Percentiles rank a stretch among this genome's conserved stretches.
Evolutionary conservation across 2,329 filamentous ascomycete species (phyloP).

Genomic region (Hypoxylon sp.): DNA sequence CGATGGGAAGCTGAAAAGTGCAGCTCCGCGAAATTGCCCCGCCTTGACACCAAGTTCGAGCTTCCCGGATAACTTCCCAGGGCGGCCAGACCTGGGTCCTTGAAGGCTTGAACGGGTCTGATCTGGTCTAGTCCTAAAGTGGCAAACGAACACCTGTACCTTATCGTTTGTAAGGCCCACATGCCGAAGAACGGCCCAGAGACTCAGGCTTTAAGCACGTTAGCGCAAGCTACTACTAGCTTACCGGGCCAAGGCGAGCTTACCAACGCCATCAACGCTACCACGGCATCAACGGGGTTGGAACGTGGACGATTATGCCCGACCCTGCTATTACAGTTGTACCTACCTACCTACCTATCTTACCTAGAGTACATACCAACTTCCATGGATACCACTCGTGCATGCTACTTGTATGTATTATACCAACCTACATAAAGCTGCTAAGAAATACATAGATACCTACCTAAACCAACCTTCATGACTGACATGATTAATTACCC

Average conservation of each 20-base stretch:
- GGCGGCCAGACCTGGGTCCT: conserved; percentile 30
- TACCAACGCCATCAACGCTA: background rate
- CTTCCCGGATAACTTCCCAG: conserved; percentile 19
- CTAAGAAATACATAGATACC: too few species aligned
- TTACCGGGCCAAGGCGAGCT: conserved; percentile 1
- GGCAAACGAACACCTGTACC: conserved; percentile 30
- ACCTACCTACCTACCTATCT: too few species aligned
- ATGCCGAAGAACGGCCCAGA: conserved; percentile 29
- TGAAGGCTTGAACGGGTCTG: conserved; percentile 1
- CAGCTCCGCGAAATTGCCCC: conserved; percentile 32
- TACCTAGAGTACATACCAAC: too few species aligned
- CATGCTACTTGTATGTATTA: too few species aligned
- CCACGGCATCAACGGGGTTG: too few species aligned
- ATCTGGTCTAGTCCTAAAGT: conserved; percentile 22
- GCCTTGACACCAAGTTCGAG: conserved; percentile 11
- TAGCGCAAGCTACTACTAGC: too few species aligned
- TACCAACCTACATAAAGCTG: too few species aligned
- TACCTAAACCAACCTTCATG: background rate
- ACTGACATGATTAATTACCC: too few species aligned
- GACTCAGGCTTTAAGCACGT: too few species aligned
- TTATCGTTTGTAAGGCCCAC: conserved; percentile 20
- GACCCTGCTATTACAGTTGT: too few species aligned
- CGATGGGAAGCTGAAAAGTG: conserved; percentile 35
- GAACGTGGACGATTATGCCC: too few species aligned
- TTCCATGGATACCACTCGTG: too few species aligned